Conservation (phyloP, 176 grass and related monocot genomes). For the Elaeis guineensis region DNA sequence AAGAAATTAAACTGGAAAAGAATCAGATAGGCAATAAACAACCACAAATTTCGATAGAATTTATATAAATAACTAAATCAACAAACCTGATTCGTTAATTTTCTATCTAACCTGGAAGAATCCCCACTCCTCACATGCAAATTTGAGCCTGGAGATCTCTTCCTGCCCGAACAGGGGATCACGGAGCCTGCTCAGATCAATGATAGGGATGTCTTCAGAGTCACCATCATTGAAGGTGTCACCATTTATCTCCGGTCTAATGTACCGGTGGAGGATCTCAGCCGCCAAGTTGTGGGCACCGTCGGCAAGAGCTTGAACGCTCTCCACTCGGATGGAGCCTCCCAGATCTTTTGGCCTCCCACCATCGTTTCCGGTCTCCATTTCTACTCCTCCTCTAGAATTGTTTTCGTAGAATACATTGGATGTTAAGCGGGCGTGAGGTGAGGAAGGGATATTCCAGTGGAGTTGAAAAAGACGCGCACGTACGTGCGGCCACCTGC, state of each 20-base stretch:
- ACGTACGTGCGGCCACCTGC: too few relatives aligned
- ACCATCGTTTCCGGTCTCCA: too few relatives aligned
- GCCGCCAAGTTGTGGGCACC: neutral
- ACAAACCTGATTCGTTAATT: too few relatives aligned
- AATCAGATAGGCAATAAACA: too few relatives aligned
- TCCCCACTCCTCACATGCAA: slow-evolving; percentile 23
- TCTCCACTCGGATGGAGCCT: slow-evolving; percentile 27
- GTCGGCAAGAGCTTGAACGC: slow-evolving; percentile 35
- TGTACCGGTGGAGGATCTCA: slow-evolving; percentile 26
- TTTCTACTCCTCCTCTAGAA: too few relatives aligned
- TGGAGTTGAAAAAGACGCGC: too few relatives aligned
- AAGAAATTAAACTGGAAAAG: too few relatives aligned
- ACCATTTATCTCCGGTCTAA: slow-evolving; percentile 19
- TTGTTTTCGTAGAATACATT: too few relatives aligned
- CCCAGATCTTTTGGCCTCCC: neutral
- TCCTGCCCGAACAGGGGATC: slow-evolving; percentile 16
- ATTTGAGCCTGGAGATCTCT: slow-evolving; percentile 6
- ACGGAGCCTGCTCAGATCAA: slow-evolving; percentile 33
- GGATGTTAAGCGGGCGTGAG: too few relatives aligned
- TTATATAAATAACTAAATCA: too few relatives aligned
- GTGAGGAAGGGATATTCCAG: too few relatives aligned
- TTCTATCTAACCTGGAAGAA: slow-evolving; percentile 26
- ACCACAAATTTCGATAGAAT: too few relatives aligned
- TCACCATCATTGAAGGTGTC: neutral
- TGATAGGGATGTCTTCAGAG: slow-evolving; percentile 11